These are phyloP conservation scores for Diatrype stigma DNA, from an alignment of 2,329 filamentous ascomycete species.

Conservation along the genomic window DNA sequence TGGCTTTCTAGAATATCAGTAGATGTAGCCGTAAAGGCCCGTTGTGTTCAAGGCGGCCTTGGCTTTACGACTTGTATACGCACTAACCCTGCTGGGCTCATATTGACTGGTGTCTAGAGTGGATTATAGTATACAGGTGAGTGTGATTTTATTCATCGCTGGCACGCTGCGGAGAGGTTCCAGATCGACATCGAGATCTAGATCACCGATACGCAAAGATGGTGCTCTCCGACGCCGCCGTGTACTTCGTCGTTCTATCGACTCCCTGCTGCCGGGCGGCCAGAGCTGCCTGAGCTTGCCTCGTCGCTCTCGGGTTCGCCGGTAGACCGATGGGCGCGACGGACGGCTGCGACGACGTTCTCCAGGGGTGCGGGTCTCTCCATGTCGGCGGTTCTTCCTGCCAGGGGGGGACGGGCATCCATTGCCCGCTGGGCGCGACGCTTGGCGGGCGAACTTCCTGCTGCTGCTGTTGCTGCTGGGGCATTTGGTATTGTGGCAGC, in stretches of 20 bases:
- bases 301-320: slow-evolving; percentile 1
- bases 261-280: neutral
- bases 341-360: slow-evolving; percentile 13
- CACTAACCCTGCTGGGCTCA: no score
- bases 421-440: slow-evolving; percentile 12
- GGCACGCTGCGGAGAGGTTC: no score
- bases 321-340: slow-evolving; percentile 7
- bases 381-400: slow-evolving; percentile 17
- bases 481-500: no score
- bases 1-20: no score
- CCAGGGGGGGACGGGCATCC: slow-evolving; percentile 18
- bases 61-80: no score
- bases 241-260: slow-evolving; percentile 9
- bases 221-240: slow-evolving; percentile 13
- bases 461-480: neutral
- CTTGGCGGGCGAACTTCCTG: neutral
- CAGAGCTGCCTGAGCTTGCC: neutral
- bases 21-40: no score
- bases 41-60: no score
- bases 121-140: no score
- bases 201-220: slow-evolving; percentile 17
- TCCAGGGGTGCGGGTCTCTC: slow-evolving; percentile 17
- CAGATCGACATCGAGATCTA: no score
- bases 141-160: no score
- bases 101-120: no score